phyloP scores from a whole-genome alignment of 1,139 yeast genomes.

The Suhomyces guaymorum region DNA sequence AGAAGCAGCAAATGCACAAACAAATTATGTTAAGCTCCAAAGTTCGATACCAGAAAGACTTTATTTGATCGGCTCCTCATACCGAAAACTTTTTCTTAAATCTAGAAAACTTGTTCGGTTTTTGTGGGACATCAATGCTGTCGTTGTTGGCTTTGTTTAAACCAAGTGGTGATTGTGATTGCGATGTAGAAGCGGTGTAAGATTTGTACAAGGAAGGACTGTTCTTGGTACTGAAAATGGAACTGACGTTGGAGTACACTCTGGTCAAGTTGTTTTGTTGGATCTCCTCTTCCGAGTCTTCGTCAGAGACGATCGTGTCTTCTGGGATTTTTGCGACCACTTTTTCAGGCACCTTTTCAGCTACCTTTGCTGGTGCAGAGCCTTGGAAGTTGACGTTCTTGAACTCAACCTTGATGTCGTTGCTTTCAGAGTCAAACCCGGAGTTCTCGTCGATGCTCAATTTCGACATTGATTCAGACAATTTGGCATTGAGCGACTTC shows the following conservation, averaged over 20 bases:
- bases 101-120: conserved; percentile 12
- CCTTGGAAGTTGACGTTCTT: conserved; percentile 15
- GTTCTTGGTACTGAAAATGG: conserved; percentile 23
- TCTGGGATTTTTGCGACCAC: not conserved
- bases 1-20: too few relatives aligned
- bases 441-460: conserved; percentile 10
- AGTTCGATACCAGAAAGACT: not conserved
- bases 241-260: conserved; percentile 25
- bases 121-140: conserved; percentile 2
- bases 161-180: conserved; percentile 5
- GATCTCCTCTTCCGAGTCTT: conserved; percentile 9
- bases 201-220: conserved; percentile 6
- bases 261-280: conserved; percentile 12
- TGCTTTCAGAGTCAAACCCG: conserved; percentile 9
- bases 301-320: conserved; percentile 11
- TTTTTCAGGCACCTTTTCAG: conserved; percentile 1
- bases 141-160: conserved; percentile 2
- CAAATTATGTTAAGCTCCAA: not conserved
- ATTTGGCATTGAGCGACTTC: conserved; percentile 1
- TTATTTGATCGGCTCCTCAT: not conserved
- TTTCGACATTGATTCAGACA: conserved; percentile 5
- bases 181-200: conserved; percentile 4
- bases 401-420: conserved; percentile 12
- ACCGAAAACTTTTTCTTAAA: conserved; percentile 15
- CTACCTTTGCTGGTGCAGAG: not conserved